These are phyloP conservation scores for Aureobasidium leucospermi DNA, from an alignment of 2,329 filamentous ascomycete genomes.

Conservation along the genomic window DNA sequence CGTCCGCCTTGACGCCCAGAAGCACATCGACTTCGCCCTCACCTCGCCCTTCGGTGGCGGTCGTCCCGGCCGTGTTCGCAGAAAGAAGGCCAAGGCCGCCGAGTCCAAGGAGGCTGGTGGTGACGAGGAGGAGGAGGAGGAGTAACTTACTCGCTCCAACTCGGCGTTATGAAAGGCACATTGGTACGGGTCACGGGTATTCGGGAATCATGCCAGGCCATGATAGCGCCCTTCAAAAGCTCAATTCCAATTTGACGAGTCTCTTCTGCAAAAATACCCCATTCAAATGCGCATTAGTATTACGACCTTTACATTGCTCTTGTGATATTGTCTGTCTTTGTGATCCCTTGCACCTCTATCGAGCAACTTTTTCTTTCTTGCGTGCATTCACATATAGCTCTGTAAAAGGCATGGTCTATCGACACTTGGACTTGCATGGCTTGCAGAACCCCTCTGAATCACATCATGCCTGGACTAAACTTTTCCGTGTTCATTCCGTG, in stretches of 20 bases:
- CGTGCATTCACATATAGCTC: no score
- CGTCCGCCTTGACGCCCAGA: constrained; percentile 99
- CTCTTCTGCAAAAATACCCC: constrained; percentile 13
- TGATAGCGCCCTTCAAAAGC: constrained; percentile 12
- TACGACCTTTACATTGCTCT: constrained; percentile 4
- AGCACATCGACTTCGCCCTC: constrained; percentile 99
- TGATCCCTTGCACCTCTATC: no score
- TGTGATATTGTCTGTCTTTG: not conserved
- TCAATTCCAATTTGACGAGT: constrained; percentile 15
- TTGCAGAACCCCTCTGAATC: no score
- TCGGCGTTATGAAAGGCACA: constrained; percentile 7
- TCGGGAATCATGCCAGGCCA: constrained; percentile 10
- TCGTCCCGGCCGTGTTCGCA: constrained; percentile 92
- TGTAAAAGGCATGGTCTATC: no score
- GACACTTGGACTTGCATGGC: no score
- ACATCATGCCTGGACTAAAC: no score
- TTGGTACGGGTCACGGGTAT: constrained; percentile 4
- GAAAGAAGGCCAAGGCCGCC: constrained; percentile 98
- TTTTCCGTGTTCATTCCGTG: no score
- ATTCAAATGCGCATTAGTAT: constrained; percentile 8
- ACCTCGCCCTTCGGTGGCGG: constrained; percentile 97
- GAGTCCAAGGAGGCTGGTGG: constrained; percentile 74
- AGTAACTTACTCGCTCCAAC: constrained; percentile 26
- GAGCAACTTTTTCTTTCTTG: no score
- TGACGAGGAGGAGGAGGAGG: constrained; percentile 85